Base-by-base conservation (phyloP, 1,284 basidiomycete genomes). In the Sanghuangporus weigelae region DNA sequence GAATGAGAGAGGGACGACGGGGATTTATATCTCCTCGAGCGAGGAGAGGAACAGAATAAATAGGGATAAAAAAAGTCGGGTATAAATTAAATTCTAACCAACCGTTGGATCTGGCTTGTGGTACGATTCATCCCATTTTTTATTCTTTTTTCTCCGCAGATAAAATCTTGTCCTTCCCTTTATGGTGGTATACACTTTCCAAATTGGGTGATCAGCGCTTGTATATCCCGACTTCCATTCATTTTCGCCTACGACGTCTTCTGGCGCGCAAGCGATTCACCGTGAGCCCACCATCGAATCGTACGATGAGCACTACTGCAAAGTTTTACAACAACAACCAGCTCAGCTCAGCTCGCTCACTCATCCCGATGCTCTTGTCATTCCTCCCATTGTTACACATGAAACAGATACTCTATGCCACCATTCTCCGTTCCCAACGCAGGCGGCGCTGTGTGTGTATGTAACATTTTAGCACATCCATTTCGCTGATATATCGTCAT, bases 111-210 rank as follows among this genome's bases (percentile, higher is more conserved):
- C 42, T 57, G 26, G 26, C 26, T 51, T 39, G 49, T 60, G 58
- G 58, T 60, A 60, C 58, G 58, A 60, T 60, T 40, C 23, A 53
- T 14, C 21, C 2, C 49, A 14, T 4, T 59, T 49, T 14, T 54
- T 54, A 31, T n/a, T 38, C 14, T 31, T 23, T 10, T 19, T 50
- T 50, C 5, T 3, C 26, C 26, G 26, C 3, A 31, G 26, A 31
- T 31, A 31, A 31, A 31, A 5, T 31, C 26, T 26, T 21, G 10
- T 36, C 12, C 11, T 54, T 54, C 35, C 51, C 10, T 39, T 11
- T 56, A 16, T 56, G 35, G 54, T 10, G 19, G 21, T 42, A 31
- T 23, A 26, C 10, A 46, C 55, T 14, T 42, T 35, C 42, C 39
- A 0, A 0, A 42, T 42, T 3, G 7, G 19, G 21, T 2, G 8